phyloP scores from a whole-genome alignment of 176 grass and related monocot species.

The sorghum (Sorghum bicolor) region Sorghum_bicolor_NCBIv3 NC_012870.2:2253001-2253500 shows the following conservation, averaged over 20 bases:
- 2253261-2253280: slow-evolving; percentile 15
- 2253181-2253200: too few relatives aligned
- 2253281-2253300: slow-evolving; percentile 5
- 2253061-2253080: slow-evolving; percentile 28
- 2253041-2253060: not conserved
- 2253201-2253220: not conserved
- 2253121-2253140: not conserved
- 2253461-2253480: slow-evolving; percentile 34
- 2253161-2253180: too few relatives aligned
- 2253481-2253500: slow-evolving; percentile 73
- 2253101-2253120: too few relatives aligned
- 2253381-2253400: too few relatives aligned
- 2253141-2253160: not conserved
- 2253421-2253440: too few relatives aligned
- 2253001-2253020: not conserved
- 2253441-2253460: slow-evolving; percentile 35
- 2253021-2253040: slow-evolving; percentile 28
- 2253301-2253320: slow-evolving; percentile 79
- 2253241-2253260: not conserved
- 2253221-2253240: not conserved
- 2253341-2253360: slow-evolving; percentile 53
- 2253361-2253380: too few relatives aligned
- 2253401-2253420: too few relatives aligned
- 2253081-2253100: slow-evolving; percentile 19
- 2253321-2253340: slow-evolving; percentile 72